These are phyloP conservation scores for Myxozyma neglecta DNA, from an alignment of 805 yeast genomes.

Conservation along the genomic window DNA sequence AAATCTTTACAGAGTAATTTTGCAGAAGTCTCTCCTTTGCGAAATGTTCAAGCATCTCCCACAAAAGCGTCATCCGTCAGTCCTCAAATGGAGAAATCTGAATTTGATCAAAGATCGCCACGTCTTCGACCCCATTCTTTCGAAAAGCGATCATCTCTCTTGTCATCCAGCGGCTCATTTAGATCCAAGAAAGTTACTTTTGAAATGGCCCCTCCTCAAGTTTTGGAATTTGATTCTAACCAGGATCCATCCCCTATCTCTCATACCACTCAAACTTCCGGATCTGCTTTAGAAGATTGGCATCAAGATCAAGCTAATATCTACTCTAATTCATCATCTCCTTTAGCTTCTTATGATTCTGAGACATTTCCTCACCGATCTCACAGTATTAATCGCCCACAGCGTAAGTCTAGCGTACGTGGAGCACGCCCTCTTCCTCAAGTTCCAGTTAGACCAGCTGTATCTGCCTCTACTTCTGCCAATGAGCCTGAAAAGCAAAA, in stretches of 20 bases:
- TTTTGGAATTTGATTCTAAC: constrained; percentile 24
- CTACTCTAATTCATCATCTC: constrained; percentile 4
- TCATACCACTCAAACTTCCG: constrained; percentile 5
- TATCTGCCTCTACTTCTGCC: not conserved
- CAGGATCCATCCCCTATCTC: constrained; percentile 7
- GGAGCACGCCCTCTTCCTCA: constrained; percentile 25
- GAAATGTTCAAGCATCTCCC: constrained; percentile 12
- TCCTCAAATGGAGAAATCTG: not conserved
- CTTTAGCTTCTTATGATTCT: constrained; percentile 12
- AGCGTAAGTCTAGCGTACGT: constrained; percentile 4
- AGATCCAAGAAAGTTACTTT: constrained; percentile 28
- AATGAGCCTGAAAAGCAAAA: not conserved
- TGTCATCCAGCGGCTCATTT: constrained; percentile 23
- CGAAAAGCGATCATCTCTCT: constrained; percentile 24
- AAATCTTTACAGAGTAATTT: not conserved
- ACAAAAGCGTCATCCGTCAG: constrained; percentile 2
- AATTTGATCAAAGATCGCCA: not conserved
- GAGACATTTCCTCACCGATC: constrained; percentile 8
- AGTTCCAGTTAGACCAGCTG: constrained; percentile 2
- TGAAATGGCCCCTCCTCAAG: constrained; percentile 31
- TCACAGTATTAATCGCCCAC: constrained; percentile 17
- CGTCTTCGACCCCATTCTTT: not conserved
- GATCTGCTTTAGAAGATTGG: not conserved
- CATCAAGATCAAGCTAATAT: not conserved
- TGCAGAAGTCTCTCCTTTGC: not conserved